Evolutionary conservation across 2,329 filamentous ascomycete species (phyloP), one percentile per base, ranked within the genome.

Genomic region (Penicillium sp.): DNA sequence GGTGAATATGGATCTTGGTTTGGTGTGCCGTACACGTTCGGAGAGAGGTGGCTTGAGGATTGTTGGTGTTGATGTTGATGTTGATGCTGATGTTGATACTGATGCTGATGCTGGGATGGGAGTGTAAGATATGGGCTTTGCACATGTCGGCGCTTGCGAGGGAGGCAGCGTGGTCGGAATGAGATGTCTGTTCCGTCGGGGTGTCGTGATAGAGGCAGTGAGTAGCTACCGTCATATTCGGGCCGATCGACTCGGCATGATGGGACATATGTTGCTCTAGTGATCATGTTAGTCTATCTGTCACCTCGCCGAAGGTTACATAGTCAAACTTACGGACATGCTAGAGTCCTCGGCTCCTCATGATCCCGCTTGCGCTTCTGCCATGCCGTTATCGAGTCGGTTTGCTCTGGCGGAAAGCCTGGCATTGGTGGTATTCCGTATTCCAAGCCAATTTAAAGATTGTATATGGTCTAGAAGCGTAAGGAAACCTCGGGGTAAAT

Each of bases 351-450:
- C 17, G 56, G 40, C 36, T 63, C 59, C 56, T 66, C 62, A 60
- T 62, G 58, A 37, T 66, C 62, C 25, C 62, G 55, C 55, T 66
- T 66, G 46, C 63, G 59, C 61, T 66, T 66, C 50, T 49, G 61
- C 63, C 63, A 64, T 48, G 61, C 53, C 35, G 55, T 45, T 25
- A 62, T 43, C 26, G 59, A 41, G 41, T 58, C 59, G 9, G 52
- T 30, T n/a, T 54, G 55, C 33, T 64, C 57, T 17, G 54, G 50
- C 37, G 60, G 57, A 36, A 65, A 50, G 14, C 62, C 48, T 48
- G 60, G 62, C 62, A 65, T 65, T 42, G 46, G 28, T 38, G 46
- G 28, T 40, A 26, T 45, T 9, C 12, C 11, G 35, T 35, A 47
- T 31, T 54, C 46, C 51, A 47, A 51, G 22, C 35, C 58, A 56